Conservation (phyloP, 192 early-diverging fungal genomes). For the Backusella parvicylindrica region DNA sequence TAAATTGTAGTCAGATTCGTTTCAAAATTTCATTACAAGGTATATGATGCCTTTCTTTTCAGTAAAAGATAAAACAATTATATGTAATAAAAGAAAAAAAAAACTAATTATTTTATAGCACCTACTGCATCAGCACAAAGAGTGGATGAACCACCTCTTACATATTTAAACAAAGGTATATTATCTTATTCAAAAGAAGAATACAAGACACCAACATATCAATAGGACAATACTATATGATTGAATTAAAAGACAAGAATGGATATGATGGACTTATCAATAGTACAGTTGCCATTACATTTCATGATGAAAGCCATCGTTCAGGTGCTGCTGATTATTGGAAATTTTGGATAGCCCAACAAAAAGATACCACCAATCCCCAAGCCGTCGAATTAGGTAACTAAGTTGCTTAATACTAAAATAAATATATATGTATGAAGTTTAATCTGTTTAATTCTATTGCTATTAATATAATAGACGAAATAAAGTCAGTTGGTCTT, state of each 20-base stretch:
- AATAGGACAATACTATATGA: conserved; percentile 55
- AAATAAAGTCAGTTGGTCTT: conserved; percentile 37
- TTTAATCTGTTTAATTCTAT: neutral
- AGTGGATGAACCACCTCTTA: conserved; percentile 56
- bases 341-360: conserved; percentile 75
- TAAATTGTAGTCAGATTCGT: neutral
- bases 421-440: neutral
- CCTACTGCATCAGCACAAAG: conserved; percentile 51
- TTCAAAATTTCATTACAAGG: neutral
- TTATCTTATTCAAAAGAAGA: neutral
- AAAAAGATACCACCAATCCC: conserved; percentile 50
- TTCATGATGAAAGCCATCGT: conserved; percentile 70
- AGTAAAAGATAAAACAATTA: neutral
- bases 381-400: conserved; percentile 64
- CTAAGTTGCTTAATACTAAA: neutral
- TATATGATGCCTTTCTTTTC: neutral
- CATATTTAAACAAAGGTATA: conserved; percentile 73
- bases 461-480: neutral
- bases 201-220: neutral
- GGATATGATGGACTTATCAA: conserved; percentile 46
- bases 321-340: conserved; percentile 61
- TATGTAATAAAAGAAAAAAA: neutral
- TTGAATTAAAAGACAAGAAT: conserved; percentile 49
- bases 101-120: conserved; percentile 17
- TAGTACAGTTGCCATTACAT: conserved; percentile 58